Conservation (phyloP, 495 filamentous ascomycete species). For the Pseudomonodictys pantanalensis region DNA sequence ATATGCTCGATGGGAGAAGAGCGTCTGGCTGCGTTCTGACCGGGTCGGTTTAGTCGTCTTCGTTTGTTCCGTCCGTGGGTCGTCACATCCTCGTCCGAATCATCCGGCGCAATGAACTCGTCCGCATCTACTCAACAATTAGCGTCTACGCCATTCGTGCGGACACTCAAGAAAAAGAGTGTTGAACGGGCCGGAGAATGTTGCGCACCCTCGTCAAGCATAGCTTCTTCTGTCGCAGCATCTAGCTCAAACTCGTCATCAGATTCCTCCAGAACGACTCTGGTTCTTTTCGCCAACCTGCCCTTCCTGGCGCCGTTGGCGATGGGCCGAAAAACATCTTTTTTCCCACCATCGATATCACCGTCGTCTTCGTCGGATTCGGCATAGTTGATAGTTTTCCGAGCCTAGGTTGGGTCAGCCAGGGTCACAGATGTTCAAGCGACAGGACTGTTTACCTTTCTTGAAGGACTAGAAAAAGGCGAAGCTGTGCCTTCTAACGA, state of each 20-base stretch:
- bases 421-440: background rate
- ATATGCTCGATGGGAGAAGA: too few species aligned
- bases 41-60: conserved; percentile 57
- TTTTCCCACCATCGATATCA: conserved; percentile 57
- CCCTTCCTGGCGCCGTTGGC: conserved; percentile 38
- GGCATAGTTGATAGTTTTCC: conserved; percentile 62
- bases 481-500: conserved; percentile 40
- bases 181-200: too few species aligned
- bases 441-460: conserved; percentile 49
- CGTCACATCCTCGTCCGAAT: conserved; percentile 70
- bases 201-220: conserved; percentile 64
- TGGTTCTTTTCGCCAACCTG: conserved; percentile 37
- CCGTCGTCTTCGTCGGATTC: conserved; percentile 64
- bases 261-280: conserved; percentile 50
- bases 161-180: too few species aligned
- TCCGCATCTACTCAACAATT: too few species aligned
- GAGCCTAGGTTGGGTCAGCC: conserved; percentile 34
- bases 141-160: too few species aligned
- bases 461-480: conserved; percentile 54
- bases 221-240: conserved; percentile 50
- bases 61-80: conserved; percentile 70
- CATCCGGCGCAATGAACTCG: conserved; percentile 79
- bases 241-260: conserved; percentile 70
- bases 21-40: too few species aligned
- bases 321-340: conserved; percentile 45